These are phyloP conservation scores for Gymnopilus dilepis DNA, from an alignment of 768 basidiomycete species.

Conservation along the genomic window DNA sequence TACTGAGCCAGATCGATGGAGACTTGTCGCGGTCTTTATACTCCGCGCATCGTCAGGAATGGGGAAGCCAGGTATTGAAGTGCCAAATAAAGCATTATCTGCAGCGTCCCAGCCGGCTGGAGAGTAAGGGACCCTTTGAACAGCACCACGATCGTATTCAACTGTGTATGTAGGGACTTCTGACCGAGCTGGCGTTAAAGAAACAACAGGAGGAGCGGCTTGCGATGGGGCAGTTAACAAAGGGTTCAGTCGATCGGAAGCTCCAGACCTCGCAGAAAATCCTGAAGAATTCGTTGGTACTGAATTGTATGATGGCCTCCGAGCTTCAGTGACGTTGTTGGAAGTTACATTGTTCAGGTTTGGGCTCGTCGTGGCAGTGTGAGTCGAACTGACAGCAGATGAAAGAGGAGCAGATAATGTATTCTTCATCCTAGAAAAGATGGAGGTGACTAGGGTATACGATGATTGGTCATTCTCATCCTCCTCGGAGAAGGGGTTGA, in stretches of 20 bases:
- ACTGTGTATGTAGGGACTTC: slow-evolving; percentile 73
- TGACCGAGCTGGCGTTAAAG: slow-evolving; percentile 83
- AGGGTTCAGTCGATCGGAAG: slow-evolving; percentile 63
- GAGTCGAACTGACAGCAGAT: slow-evolving; percentile 50
- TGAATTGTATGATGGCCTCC: slow-evolving; percentile 60
- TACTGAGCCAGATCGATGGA: slow-evolving; percentile 81
- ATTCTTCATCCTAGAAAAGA: slow-evolving; percentile 83
- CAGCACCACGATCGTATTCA: slow-evolving; percentile 60
- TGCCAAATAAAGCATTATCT: slow-evolving; percentile 66
- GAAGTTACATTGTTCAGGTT: slow-evolving; percentile 35
- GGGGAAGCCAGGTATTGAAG: slow-evolving; percentile 89
- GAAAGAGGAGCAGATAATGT: slow-evolving; percentile 73
- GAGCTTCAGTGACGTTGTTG: slow-evolving; percentile 46
- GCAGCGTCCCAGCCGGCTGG: slow-evolving; percentile 57
- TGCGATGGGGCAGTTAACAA: slow-evolving; percentile 57
- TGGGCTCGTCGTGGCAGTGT: slow-evolving; percentile 37
- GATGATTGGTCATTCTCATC: slow-evolving; percentile 90
- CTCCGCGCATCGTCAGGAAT: slow-evolving; percentile 91
- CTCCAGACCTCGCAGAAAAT: slow-evolving; percentile 50
- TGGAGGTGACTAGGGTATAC: slow-evolving; percentile 80
- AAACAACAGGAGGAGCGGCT: slow-evolving; percentile 83
- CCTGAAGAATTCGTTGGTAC: slow-evolving; percentile 53
- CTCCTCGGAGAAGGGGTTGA: slow-evolving; percentile 93
- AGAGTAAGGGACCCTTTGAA: slow-evolving; percentile 49
- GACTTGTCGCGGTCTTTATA: slow-evolving; percentile 72